Evolutionary conservation across 148 eudicot genomes (phyloP).

Genomic region (Fagopyrum tataricum): DNA sequence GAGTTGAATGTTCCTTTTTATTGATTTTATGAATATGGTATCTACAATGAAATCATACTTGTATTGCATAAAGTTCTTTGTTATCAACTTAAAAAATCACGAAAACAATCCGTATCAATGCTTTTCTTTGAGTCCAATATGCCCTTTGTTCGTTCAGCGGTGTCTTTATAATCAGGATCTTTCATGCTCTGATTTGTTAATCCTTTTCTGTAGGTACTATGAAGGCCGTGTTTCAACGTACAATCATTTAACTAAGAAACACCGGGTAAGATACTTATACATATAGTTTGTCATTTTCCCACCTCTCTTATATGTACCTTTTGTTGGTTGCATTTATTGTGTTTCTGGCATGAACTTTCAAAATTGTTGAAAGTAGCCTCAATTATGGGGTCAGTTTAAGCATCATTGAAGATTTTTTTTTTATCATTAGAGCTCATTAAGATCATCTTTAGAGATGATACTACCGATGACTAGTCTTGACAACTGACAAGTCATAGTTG

Average conservation of each 20-base stretch:
- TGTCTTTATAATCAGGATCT: neutral
- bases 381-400: too few relatives aligned
- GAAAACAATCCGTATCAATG: neutral
- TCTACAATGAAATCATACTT: neutral
- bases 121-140: neutral
- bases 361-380: too few relatives aligned
- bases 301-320: neutral
- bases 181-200: neutral
- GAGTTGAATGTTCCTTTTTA: neutral
- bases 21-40: neutral
- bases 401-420: too few relatives aligned
- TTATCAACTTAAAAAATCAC: neutral
- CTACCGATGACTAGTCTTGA: too few relatives aligned
- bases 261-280: slow-evolving; percentile 35
- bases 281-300: slow-evolving; percentile 3
- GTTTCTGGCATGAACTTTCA: neutral
- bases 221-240: slow-evolving; percentile 45
- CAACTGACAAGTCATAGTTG: too few relatives aligned
- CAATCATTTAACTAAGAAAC: slow-evolving; percentile 36
- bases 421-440: too few relatives aligned
- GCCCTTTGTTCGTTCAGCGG: neutral
- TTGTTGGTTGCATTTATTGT: neutral
- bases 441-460: too few relatives aligned
- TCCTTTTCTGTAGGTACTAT: slow-evolving; percentile 44
- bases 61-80: neutral